Base-by-base conservation (phyloP, 345 rosid genomes). In the Raphanus sativus region DNA sequence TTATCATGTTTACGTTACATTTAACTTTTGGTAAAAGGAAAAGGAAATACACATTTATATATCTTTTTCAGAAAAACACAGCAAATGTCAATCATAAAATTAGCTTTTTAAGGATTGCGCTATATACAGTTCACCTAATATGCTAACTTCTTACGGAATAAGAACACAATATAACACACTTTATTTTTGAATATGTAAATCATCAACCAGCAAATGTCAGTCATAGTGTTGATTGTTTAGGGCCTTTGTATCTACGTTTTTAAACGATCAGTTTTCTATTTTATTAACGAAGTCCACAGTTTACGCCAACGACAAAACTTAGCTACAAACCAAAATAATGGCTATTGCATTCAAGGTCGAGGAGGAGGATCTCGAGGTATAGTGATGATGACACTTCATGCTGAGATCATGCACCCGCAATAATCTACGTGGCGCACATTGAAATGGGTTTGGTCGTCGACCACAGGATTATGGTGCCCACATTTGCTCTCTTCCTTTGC, bases 301-400 rank as follows among this genome's bases (percentile, higher is more conserved):
- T 77, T 77, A 77, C 81, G 76, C 62, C 34, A 77, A 56, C 59
- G 55, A 71, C 67, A 71, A 66, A 71, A 63, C 38, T 26, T 62
- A 45, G 80, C 36, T 70, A 63, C 5, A 63, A 52, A 61, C 62
- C 74, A 69, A 69, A 76, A 45, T 8, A 65, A 17, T 17, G 55
- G 55, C 63, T 59, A 10, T 25, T 65, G 12, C 8, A 55, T 56
- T 33, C n/a, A 55, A 52, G 3, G 9, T 52, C 16, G 1, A 12
- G 62, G 64, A 30, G 21, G 52, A 45, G 56, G 36, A 45, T 36
- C 2, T 59, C 58, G 74, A 69, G 65, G 80, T 62, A 16, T 64
- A 76, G 67, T 79, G 82, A 79, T 68, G 78, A 79, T 74, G 70
- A 79, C 82, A 79, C 82, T 79, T 79, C 82, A 79, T 79, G 82